A percentile compares a stretch with the other conserved stretches of the same genome.
Evolutionary conservation across 1,139 yeast genomes (phyloP).

Genomic region (Meyerozyma sp.): DNA sequence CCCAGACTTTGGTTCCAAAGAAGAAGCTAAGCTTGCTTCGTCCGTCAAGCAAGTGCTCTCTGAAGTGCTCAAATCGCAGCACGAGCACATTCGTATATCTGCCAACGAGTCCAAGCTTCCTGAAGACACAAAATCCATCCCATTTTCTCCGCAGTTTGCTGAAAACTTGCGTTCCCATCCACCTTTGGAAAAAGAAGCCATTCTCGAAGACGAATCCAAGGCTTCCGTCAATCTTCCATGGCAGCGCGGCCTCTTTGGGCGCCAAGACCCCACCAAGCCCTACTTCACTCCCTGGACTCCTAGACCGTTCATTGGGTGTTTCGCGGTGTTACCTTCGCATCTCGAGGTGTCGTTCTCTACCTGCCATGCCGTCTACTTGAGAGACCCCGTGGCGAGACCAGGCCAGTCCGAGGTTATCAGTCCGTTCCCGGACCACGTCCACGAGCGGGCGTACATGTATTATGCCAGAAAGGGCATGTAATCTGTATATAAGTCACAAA

Average conservation of each 20-base stretch:
- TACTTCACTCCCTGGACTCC: conserved; percentile 97
- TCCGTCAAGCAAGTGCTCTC: conserved; percentile 51
- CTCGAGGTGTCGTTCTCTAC: conserved; percentile 85
- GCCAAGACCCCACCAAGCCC: conserved; percentile 68
- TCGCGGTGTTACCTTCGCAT: conserved; percentile 88
- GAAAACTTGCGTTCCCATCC: conserved; percentile 45
- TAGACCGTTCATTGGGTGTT: conserved; percentile 87
- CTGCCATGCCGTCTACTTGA: conserved; percentile 90
- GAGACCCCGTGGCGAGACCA: conserved; percentile 97
- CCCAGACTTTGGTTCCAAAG: conserved; percentile 27
- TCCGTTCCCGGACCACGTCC: conserved; percentile 79
- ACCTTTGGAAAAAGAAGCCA: conserved; percentile 46
- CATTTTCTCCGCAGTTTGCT: conserved; percentile 57
- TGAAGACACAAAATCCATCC: conserved; percentile 24
- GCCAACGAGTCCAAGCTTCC: conserved; percentile 22
- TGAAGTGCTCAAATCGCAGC: conserved; percentile 47
- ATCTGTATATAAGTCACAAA: conserved; percentile 5
- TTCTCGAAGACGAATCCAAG: conserved; percentile 48
- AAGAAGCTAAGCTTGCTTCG: conserved; percentile 36
- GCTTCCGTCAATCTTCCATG: conserved; percentile 59
- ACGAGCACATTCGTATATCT: conserved; percentile 44
- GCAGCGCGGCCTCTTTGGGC: conserved; percentile 76
- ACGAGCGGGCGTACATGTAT: conserved; percentile 94
- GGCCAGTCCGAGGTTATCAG: conserved; percentile 94
- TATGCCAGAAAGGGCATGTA: conserved; percentile 76